Evolutionary conservation across 1,284 basidiomycete species (phyloP), one percentile per base, ranked within the genome.

Genomic region (Schizophyllum amplum): DNA sequence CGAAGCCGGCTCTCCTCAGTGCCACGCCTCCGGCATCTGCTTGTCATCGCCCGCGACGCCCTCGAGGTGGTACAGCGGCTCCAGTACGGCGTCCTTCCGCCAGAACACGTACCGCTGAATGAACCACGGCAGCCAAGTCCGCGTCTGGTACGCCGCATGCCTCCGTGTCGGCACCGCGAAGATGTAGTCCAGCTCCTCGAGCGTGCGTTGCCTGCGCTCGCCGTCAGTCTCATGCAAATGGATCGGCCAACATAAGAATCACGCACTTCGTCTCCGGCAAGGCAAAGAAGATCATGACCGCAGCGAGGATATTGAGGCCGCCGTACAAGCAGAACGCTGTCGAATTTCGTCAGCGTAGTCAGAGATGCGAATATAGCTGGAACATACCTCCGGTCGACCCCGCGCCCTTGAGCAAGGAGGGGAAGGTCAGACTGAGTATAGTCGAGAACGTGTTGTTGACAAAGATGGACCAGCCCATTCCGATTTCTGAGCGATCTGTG

Each of bases 191-290:
- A 82, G 68, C 56, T 61, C 60, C 54, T 61, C 60, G 25, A 83
- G 73, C 1, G 78, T 76, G 51, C 76, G 71, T 24, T 74, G 69
- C 66, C n/a, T n/a, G n/a, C n/a, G n/a, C n/a, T n/a, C n/a, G n/a
- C n/a, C n/a, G n/a, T n/a, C n/a, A n/a, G n/a, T n/a, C n/a, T n/a
- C n/a, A n/a, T n/a, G n/a, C n/a, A n/a, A n/a, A n/a, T n/a, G n/a
- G n/a, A n/a, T n/a, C n/a, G n/a, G n/a, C n/a, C n/a, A n/a, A n/a
- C n/a, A n/a, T n/a, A n/a, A n/a, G n/a, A n/a, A n/a, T n/a, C n/a
- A n/a, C n/a, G n/a, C n/a, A n/a, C n/a, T 80, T 82, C 47, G 81
- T 83, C 68, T 82, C 79, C 15, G 68, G 78, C 1, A 75, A 64
- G 51, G 75, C 68, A 52, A 67, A 55, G 60, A 71, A 66, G 57